These are phyloP conservation scores for Capronia americana DNA, from an alignment of 2,329 filamentous ascomycete species.

Conservation along the genomic window DNA sequence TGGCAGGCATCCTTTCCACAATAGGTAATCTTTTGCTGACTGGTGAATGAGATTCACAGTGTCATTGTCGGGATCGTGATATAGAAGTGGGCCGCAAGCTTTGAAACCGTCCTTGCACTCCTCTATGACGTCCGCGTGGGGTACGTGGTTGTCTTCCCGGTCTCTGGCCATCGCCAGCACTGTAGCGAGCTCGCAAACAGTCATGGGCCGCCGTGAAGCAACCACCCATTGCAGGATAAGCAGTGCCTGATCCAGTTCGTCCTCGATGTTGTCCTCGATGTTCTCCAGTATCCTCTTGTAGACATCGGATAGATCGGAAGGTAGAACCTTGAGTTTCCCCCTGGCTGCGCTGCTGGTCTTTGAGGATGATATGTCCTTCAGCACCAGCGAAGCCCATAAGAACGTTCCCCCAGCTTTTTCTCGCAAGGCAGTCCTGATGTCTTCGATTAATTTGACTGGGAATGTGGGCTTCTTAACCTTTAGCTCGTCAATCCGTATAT, in stretches of 20 bases:
- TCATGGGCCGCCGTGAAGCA: not conserved
- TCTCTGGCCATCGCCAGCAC: not conserved
- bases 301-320: not conserved
- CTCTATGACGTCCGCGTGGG: too few species aligned
- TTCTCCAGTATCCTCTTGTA: not conserved
- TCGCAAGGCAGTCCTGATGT: not conserved
- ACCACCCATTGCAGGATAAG: not conserved
- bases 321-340: not conserved
- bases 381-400: not conserved
- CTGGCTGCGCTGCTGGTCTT: not conserved
- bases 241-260: not conserved
- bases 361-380: not conserved
- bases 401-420: constrained; percentile 4
- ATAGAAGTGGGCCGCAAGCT: not conserved
- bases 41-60: constrained; percentile 1
- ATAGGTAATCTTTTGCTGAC: not conserved
- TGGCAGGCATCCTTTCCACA: not conserved
- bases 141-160: too few species aligned
- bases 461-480: too few species aligned
- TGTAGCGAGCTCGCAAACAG: not conserved
- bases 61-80: not conserved
- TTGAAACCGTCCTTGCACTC: not conserved
- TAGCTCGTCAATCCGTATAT: too few species aligned
- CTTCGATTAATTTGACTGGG: too few species aligned
- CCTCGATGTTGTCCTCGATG: not conserved